Percentiles rank a stretch among this genome's conserved stretches.
Evolutionary conservation across 2,329 filamentous ascomycete genomes (phyloP).

Genomic region (Colletotrichum falcatum): DNA sequence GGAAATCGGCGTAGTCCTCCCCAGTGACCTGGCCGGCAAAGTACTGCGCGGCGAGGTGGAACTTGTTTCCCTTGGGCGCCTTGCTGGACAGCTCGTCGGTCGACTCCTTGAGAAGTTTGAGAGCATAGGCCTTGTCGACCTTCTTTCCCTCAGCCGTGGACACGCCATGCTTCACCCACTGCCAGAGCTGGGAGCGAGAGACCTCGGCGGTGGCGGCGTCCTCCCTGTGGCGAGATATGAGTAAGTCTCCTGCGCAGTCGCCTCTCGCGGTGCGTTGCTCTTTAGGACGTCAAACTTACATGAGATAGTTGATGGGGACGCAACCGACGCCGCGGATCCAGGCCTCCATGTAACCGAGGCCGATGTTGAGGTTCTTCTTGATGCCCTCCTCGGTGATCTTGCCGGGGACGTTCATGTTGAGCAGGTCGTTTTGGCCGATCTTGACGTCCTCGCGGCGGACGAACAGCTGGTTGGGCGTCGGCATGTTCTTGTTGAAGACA

Average conservation of each 20-base stretch:
- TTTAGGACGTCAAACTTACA: constrained; percentile 63
- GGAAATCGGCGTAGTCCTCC: constrained; percentile 96
- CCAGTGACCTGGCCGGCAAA: constrained; percentile 94
- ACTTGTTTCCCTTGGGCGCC: constrained; percentile 91
- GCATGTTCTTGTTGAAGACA: constrained; percentile 98
- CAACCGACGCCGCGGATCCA: constrained; percentile 96
- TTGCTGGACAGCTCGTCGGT: constrained; percentile 79
- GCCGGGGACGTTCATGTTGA: constrained; percentile 98
- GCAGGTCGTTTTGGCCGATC: constrained; percentile 87
- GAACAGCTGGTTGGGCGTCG: constrained; percentile 96
- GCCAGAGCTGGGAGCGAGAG: constrained; percentile 93
- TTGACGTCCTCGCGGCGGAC: constrained; percentile 85
- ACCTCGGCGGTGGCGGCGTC: constrained; percentile 98
- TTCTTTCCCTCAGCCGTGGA: constrained; percentile 88
- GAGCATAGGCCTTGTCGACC: constrained; percentile 91
- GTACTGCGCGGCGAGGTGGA: constrained; percentile 88
- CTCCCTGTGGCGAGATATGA: constrained; percentile 64
- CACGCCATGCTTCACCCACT: constrained; percentile 84
- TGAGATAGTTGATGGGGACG: constrained; percentile 96
- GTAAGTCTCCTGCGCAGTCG: constrained; percentile 40
- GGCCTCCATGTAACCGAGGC: constrained; percentile 97
- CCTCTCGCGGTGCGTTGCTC: constrained; percentile 27
- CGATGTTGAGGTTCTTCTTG: constrained; percentile 97
- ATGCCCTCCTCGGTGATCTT: constrained; percentile 94
- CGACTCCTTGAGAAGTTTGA: constrained; percentile 88